phyloP scores from a whole-genome alignment of 768 basidiomycete genomes.

The Lentinula aciculospora region DNA sequence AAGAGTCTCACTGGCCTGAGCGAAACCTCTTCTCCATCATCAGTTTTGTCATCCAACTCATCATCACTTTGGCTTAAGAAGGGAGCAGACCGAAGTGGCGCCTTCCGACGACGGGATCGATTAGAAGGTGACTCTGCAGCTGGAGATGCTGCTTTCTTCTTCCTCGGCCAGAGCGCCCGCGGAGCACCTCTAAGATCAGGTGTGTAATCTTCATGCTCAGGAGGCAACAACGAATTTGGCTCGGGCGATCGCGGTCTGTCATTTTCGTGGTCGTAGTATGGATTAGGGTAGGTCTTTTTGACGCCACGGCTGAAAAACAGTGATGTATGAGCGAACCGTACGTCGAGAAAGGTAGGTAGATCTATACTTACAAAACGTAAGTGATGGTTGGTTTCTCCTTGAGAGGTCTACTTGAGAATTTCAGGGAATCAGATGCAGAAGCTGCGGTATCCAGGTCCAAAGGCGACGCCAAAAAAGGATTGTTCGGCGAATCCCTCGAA shows the following conservation, averaged over 20 bases:
- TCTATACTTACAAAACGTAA: conserved; percentile 46
- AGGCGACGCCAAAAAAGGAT: conserved; percentile 36
- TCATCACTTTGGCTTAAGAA: conserved; percentile 2
- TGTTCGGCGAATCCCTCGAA: conserved; percentile 43
- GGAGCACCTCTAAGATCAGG: conserved; percentile 15
- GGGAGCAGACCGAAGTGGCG: neutral
- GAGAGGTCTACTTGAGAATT: conserved; percentile 12
- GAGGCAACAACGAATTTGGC: conserved; percentile 32
- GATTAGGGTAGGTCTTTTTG: conserved; percentile 38
- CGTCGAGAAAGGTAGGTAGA: neutral
- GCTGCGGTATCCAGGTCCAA: conserved; percentile 9
- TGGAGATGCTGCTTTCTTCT: neutral
- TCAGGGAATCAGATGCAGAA: conserved; percentile 5
- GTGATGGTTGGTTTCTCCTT: conserved; percentile 38
- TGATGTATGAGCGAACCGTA: neutral
- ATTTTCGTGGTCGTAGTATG: conserved; percentile 25
- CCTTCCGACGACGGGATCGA: neutral
- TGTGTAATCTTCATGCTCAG: conserved; percentile 41
- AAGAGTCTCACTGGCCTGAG: conserved; percentile 2
- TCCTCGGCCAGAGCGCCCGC: conserved; percentile 1
- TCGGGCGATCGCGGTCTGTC: conserved; percentile 11
- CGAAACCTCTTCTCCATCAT: neutral
- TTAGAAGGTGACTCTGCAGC: neutral
- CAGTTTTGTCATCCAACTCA: neutral
- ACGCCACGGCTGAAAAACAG: conserved; percentile 38